A percentile compares a stretch with the other conserved stretches of the same genome.
Evolutionary conservation across 768 basidiomycete genomes (phyloP).

Genomic region (Pleurotus citrinopileatus): DNA sequence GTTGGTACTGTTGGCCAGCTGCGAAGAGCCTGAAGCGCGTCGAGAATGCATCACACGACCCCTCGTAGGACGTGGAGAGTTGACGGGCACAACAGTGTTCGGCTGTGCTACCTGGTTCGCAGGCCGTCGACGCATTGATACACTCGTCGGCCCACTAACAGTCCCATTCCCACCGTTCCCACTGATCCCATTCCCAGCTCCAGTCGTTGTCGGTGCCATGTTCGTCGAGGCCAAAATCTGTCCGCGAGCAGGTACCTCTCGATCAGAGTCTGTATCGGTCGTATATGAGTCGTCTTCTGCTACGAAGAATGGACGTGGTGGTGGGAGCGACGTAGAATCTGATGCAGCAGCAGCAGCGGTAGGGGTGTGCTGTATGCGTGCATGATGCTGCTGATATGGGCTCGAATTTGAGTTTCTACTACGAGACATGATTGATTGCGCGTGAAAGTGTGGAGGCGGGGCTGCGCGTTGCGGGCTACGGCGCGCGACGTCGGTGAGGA

Average conservation of each 20-base stretch:
- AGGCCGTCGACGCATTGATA: not conserved
- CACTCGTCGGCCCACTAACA: not conserved
- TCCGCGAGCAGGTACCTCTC: not conserved
- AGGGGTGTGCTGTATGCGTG: not conserved
- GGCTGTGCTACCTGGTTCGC: not conserved
- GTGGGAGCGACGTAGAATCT: not conserved
- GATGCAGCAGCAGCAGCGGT: not conserved
- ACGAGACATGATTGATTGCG: not conserved
- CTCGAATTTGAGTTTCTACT: not conserved
- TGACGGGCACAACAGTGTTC: not conserved
- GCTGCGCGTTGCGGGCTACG: not conserved
- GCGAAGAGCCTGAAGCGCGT: not conserved
- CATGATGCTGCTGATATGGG: not conserved
- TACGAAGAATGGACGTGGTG: slow-evolving; percentile 8
- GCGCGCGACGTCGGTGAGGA: not conserved
- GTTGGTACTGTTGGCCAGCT: not conserved
- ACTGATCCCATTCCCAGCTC: no score
- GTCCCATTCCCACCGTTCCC: not conserved
- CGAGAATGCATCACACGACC: not conserved
- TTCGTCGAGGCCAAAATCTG: not conserved
- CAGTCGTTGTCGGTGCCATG: not conserved
- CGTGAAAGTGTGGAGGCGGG: no score
- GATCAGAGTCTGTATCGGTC: slow-evolving; percentile 4
- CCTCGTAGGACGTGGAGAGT: not conserved
- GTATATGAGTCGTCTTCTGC: not conserved